Conservation (phyloP, 2,329 filamentous ascomycete genomes). For the Pseudogymnoascus sp. region DNA sequence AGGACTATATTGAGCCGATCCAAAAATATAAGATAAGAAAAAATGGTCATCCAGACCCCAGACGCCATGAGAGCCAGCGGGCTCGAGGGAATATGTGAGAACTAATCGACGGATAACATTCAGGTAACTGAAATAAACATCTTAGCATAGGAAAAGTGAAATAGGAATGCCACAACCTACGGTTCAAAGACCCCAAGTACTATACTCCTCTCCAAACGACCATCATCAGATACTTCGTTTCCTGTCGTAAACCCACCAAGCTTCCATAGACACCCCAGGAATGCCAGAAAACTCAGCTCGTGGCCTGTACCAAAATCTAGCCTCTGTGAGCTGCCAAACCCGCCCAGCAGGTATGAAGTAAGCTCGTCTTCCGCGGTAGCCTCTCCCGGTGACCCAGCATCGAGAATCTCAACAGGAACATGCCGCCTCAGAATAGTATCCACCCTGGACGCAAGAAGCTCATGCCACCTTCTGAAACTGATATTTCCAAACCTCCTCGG, state of each 20-base stretch:
- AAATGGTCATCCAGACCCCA: constrained; percentile 98
- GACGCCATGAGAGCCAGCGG: constrained; percentile 91
- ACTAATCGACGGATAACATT: constrained; percentile 75
- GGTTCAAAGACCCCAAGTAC: constrained; percentile 78
- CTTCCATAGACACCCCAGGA: constrained; percentile 87
- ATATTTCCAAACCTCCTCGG: constrained; percentile 88
- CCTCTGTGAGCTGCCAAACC: constrained; percentile 81
- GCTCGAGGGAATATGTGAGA: constrained; percentile 84
- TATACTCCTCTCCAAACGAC: constrained; percentile 67
- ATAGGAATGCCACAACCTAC: constrained; percentile 45
- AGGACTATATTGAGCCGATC: constrained; percentile 81
- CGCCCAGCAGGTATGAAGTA: constrained; percentile 70
- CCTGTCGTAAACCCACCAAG: constrained; percentile 67
- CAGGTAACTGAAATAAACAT: constrained; percentile 55
- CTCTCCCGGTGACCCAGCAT: constrained; percentile 23
- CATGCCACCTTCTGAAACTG: constrained; percentile 80
- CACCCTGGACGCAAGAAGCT: constrained; percentile 56
- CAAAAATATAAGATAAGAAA: constrained; percentile 90
- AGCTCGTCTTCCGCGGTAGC: constrained; percentile 60
- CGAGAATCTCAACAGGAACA: constrained; percentile 31
- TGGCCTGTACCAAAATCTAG: constrained; percentile 96
- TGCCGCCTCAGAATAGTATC: constrained; percentile 42
- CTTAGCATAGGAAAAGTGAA: background rate
- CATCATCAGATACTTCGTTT: constrained; percentile 30
- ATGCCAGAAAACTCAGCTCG: constrained; percentile 90